Evolutionary conservation across 495 filamentous ascomycete genomes (phyloP), one percentile per base, ranked within the genome.

Genomic region (Chaetomium cochliodes): DNA sequence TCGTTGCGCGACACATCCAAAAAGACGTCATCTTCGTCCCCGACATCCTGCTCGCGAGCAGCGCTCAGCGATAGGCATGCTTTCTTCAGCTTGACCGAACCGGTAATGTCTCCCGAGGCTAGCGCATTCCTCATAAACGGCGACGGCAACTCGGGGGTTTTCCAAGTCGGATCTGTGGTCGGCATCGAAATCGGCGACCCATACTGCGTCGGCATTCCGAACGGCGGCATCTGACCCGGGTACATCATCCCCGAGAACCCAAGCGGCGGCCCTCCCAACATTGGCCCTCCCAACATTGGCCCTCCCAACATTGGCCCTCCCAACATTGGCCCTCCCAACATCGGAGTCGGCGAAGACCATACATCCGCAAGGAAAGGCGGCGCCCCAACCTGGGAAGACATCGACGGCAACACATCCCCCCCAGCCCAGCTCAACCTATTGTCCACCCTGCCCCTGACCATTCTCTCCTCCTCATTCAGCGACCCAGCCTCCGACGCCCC

Each of bases 11-110:
- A 52, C 5, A 42, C 25, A 20, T 65, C 74, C 25, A 68, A 62
- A 2, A 77, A 64, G 33, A 78, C 58, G 23, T 73, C 73, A 50
- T 77, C 76, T 12, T 75, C 74, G 15, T 69, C 62, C 42, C 66
- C 61, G 2, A 28, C 56, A 20, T 70, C 69, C 18, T 70, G 64
- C 20, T 46, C 64, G 26, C 51, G 56, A n/a, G 42, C 44, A 20
- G 58, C 58, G 33, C 41, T 61, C 8, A 64, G 28, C 20, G 57
- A 65, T 23, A 64, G 28, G 12, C 62, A 41, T 33, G 62, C 58
- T 30, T 25, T 58, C 41, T 68, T 70, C 22, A 49, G 60, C 49
- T 50, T 70, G 46, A 30, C 30, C 26, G 28, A 30, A 16, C 39
- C 18, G 23, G 30, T 16, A 37, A 37, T 23, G 30, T 60, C 28